phyloP scores from a whole-genome alignment of 257 asterid genomes.

The Nicotiana noctiflora region DNA sequence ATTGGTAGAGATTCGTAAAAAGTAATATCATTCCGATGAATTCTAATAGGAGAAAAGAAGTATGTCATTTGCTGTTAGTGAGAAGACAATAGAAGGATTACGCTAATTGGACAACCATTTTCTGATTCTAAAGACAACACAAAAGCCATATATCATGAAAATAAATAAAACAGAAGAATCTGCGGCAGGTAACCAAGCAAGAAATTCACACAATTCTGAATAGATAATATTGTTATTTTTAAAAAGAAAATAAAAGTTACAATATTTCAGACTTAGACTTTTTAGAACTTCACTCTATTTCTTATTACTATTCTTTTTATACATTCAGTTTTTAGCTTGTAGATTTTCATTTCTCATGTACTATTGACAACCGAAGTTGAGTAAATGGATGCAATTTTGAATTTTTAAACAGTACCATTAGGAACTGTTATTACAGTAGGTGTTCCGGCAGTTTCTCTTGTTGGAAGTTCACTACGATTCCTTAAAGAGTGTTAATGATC shows the following conservation, averaged over 20 bases:
- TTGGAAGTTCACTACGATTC: slow-evolving; percentile 15
- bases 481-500: too few relatives aligned
- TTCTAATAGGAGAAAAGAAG: background rate
- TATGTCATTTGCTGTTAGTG: too few relatives aligned
- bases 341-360: too few relatives aligned
- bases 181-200: background rate
- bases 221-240: background rate
- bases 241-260: background rate
- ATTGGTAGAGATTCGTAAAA: background rate
- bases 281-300: background rate
- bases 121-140: background rate
- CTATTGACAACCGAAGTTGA: background rate
- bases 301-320: too few relatives aligned
- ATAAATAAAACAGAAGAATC: background rate
- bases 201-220: background rate
- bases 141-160: background rate
- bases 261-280: background rate
- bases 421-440: slow-evolving; percentile 36
- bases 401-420: slow-evolving; percentile 33
- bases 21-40: background rate
- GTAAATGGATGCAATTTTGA: slow-evolving; percentile 34
- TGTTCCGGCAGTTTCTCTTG: slow-evolving; percentile 27
- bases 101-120: background rate
- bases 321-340: too few relatives aligned
- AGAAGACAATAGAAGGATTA: too few relatives aligned